A percentile compares a stretch with the other conserved stretches of the same genome.
Evolutionary conservation across 148 eudicot genomes (phyloP).

Genomic region (Rhododendron ovatum): DNA sequence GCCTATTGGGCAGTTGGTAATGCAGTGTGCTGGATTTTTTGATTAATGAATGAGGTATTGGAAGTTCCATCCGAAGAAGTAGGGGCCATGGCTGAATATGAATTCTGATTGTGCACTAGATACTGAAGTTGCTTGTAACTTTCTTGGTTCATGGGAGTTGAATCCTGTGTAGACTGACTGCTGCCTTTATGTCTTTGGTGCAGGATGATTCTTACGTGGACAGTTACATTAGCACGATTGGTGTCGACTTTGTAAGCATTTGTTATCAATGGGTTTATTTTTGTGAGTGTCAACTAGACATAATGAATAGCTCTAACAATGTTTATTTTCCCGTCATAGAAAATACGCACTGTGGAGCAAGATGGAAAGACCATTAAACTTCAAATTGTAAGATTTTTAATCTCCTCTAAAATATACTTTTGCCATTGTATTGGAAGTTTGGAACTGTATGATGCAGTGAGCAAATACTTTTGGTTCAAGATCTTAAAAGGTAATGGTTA

Average conservation of each 20-base stretch:
- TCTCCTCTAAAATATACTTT: not conserved
- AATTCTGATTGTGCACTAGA: not conserved
- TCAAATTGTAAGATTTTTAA: slow-evolving; percentile 37
- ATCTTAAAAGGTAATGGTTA: not conserved
- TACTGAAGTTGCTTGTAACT: not conserved
- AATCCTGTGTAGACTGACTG: not conserved
- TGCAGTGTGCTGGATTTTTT: not conserved
- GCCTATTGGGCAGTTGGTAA: not conserved
- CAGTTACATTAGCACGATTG: slow-evolving; percentile 55
- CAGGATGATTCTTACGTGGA: slow-evolving; percentile 61
- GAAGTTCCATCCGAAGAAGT: not conserved
- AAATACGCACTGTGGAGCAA: slow-evolving; percentile 58
- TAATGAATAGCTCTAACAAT: not conserved
- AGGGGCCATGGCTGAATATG: not conserved
- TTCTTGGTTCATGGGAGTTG: not conserved
- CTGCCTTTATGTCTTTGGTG: slow-evolving; percentile 1
- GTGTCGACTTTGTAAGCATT: slow-evolving; percentile 50
- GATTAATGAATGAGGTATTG: not conserved
- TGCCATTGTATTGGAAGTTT: not conserved
- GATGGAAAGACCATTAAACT: slow-evolving; percentile 55
- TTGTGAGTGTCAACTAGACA: not conserved
- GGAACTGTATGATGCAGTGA: not conserved
- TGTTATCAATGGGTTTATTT: not conserved
- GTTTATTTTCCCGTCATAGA: slow-evolving; percentile 22
- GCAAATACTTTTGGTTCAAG: slow-evolving; percentile 2